phyloP scores from a whole-genome alignment of 495 filamentous ascomycete genomes.

The Aspergillus indologenus region DNA sequence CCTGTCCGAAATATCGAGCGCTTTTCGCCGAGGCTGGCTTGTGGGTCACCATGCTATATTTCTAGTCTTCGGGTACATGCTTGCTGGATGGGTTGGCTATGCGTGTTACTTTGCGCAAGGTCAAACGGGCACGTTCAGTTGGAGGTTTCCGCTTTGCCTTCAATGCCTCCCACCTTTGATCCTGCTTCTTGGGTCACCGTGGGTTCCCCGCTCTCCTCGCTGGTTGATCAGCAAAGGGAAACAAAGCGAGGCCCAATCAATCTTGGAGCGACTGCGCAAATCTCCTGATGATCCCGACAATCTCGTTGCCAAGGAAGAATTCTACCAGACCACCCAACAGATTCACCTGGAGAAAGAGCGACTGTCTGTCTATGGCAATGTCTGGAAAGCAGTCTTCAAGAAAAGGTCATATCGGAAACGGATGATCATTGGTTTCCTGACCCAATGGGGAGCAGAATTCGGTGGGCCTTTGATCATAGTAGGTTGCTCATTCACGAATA shows the following conservation, averaged over 20 bases:
- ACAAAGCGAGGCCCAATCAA: conserved; percentile 32
- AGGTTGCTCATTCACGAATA: conserved; percentile 9
- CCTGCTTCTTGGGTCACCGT: conserved; percentile 36
- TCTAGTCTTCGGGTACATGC: conserved; percentile 43
- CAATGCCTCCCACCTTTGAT: conserved; percentile 40
- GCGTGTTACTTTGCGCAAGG: conserved; percentile 40
- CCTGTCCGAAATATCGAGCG: conserved; percentile 36
- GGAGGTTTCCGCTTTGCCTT: conserved; percentile 47
- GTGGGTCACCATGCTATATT: conserved; percentile 41
- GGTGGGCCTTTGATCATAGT: conserved; percentile 39
- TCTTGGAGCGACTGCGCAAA: conserved; percentile 31
- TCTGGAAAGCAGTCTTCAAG: conserved; percentile 36
- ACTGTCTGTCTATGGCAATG: conserved; percentile 24
- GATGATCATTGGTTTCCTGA: conserved; percentile 40
- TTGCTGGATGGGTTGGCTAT: conserved; percentile 43
- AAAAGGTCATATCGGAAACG: conserved; percentile 44
- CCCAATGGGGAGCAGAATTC: conserved; percentile 39
- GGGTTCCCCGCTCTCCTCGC: conserved; percentile 43
- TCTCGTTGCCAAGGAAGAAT: conserved; percentile 35
- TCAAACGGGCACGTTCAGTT: conserved; percentile 35
- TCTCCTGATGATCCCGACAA: conserved; percentile 33
- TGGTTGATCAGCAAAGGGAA: conserved; percentile 45
- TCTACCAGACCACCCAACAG: conserved; percentile 39
- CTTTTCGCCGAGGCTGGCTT: conserved; percentile 36
- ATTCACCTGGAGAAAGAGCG: conserved; percentile 34